Evolutionary conservation across 1,284 basidiomycete species (phyloP), one percentile per base, ranked within the genome.

Genomic region (Boletus holoroseus): DNA sequence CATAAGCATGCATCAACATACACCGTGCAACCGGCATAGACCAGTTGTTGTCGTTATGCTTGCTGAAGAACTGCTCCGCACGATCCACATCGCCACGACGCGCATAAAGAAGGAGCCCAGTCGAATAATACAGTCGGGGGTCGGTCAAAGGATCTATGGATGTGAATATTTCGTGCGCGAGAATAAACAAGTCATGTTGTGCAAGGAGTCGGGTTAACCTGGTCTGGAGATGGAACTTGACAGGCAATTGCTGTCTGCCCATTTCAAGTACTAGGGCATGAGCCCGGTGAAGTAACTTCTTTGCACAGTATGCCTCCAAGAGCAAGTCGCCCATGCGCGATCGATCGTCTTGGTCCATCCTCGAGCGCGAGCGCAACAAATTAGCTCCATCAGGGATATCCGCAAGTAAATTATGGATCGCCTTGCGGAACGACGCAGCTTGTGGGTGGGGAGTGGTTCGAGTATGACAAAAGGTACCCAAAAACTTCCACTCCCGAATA

Each of bases 1-100:
- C 81, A 60, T 81, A 74, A 0, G 76, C 73, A 50, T 80, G 77
- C 62, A 89, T 70, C 26, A 81, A 61, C 62, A 76, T 70, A 20
- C 69, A 70, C 38, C 70, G 70, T 45, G 76, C 73, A 16, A 61
- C 53, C 3, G 59, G 41, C 2, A 59, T 53, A 26, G 68, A 65
- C 55, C 62, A 62, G 3, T 65, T 58, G 22, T 60, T 59, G 13
- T 67, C 60, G 8, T 58, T 50, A 34, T 83, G 64, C 6, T 58
- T 58, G 34, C 68, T 55, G 56, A 74, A 83, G 56, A 71, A 74
- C 22, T 68, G 58, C 48, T 81, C 67, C 0, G 79, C 74, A 11
- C 67, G 67, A 13, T 55, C 57, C 13, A 66, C 54, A 50, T 83
- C 71, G 24, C 83, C 84, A 56, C 76, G 71, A 37, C 73, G 73